Conservation (phyloP, 176 grass and related monocot genomes). For the barley (Hordeum vulgare) region MorexV3_pseudomolecules_assembly NC_058523.1:5244691-5245190, state of each 20-base stretch:
- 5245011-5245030: no score
- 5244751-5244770: constrained; percentile 52
- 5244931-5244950: no score
- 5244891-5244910: constrained; percentile 10
- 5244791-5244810: constrained; percentile 57
- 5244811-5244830: constrained; percentile 61
- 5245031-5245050: no score
- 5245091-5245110: no score
- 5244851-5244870: constrained; percentile 50
- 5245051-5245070: neutral
- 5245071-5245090: no score
- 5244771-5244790: constrained; percentile 40
- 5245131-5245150: no score
- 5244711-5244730: constrained; percentile 17
- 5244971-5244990: no score
- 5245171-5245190: no score
- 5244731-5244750: constrained; percentile 64
- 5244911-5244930: neutral
- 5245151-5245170: no score
- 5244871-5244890: constrained; percentile 57
- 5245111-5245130: no score
- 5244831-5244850: constrained; percentile 52
- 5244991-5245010: no score
- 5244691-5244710: neutral
- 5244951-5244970: no score